Evolutionary conservation across 805 yeast species (phyloP), one percentile per base, ranked within the genome.

Genomic region (Kodamaea kaohsiungensis): DNA sequence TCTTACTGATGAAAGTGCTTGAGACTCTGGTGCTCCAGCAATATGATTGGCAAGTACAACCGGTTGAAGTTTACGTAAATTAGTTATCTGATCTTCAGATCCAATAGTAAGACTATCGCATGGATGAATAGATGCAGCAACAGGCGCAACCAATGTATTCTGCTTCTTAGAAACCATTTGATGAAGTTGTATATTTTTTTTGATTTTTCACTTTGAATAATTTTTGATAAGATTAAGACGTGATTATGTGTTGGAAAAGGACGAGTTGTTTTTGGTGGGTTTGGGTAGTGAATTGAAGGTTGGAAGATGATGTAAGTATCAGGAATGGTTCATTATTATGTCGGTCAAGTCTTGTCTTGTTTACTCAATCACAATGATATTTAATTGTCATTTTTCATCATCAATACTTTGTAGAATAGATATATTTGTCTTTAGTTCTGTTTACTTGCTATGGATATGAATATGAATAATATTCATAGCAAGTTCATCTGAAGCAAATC

Each of bases 11-110:
- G 18, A 17, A 18, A 59, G 58, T 18, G 51, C 50, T 13, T 50
- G 40, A 7, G 54, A 43, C 47, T 56, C 54, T 33, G 25, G 50
- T 13, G 45, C 25, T 17, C 46, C 53, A 10, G 48, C 46, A 15
- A 22, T 15, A 15, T 59, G 61, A 50, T 59, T 59, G 17, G 56
- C 38, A 15, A 59, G 57, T 8, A 38, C 33, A 10, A 43, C 39
- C n/a, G 61, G 59, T 8, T 52, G 54, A 9, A 55, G 53, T 35
- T 59, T 59, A 33, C 52, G 54, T 48, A 59, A 46, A 13, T 33
- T 39, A 8, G 55, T 46, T 8, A 46, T 49, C 40, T 56, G 61
- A 13, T 59, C 61, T 2, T 43, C 42, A n/a, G 43, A 50, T 1
- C 61, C 61, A 10, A 59, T 46, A 46, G 39, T 18, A 43, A 50